Percentiles rank a stretch among this genome's conserved stretches.
phyloP scores from a whole-genome alignment of 352 stramenopile genomes.

The Aphanomyces invadans region DNA sequence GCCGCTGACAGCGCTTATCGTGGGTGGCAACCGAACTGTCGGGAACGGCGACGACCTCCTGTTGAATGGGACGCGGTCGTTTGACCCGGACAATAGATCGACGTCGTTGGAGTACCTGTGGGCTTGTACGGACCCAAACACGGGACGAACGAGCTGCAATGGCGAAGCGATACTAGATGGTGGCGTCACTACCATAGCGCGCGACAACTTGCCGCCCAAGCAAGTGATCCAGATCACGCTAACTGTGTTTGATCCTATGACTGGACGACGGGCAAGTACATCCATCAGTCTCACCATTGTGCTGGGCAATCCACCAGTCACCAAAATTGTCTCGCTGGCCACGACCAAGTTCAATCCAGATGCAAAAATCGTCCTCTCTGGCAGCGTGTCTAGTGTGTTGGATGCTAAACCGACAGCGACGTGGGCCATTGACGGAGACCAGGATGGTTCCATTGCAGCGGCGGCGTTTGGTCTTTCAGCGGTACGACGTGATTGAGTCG shows the following conservation, averaged over 20 bases:
- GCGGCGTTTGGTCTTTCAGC: conserved; percentile 40
- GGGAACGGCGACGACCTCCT: background rate
- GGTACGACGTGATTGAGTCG: conserved; percentile 25
- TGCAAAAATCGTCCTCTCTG: conserved; percentile 46
- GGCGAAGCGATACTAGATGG: background rate
- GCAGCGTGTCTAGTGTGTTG: conserved; percentile 39
- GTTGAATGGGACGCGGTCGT: background rate
- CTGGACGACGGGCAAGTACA: conserved; percentile 27
- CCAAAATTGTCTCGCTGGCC: conserved; percentile 42
- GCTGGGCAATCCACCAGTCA: conserved; percentile 40
- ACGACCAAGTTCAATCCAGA: conserved; percentile 48
- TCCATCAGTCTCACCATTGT: conserved; percentile 42
- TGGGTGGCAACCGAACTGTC: background rate
- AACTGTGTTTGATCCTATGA: conserved; percentile 34
- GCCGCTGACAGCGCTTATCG: background rate
- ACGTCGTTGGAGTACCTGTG: background rate
- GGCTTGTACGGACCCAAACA: background rate
- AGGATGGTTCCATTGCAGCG: conserved; percentile 24
- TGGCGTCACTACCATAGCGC: conserved; percentile 27
- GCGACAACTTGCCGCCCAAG: conserved; percentile 44
- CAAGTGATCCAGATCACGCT: conserved; percentile 47
- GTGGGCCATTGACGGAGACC: conserved; percentile 40
- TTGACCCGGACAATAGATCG: background rate
- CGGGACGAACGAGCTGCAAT: background rate
- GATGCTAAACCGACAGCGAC: conserved; percentile 32